A percentile compares a stretch with the other conserved stretches of the same genome.
These are phyloP conservation scores for Eragrostis curvula DNA, from an alignment of 176 grass and related monocot species.

Conservation along the genomic window DNA sequence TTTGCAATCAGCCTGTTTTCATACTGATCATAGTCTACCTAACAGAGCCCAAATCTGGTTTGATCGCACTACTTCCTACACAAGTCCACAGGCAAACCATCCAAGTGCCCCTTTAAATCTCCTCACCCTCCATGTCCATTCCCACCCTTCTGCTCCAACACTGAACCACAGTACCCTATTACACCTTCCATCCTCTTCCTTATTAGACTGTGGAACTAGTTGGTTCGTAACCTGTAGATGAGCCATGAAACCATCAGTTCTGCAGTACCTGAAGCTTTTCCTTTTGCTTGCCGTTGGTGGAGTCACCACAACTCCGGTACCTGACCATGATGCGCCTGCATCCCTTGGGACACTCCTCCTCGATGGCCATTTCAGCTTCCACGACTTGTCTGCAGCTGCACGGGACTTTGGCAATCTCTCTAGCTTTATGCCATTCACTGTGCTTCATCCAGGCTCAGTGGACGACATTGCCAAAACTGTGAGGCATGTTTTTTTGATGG, in stretches of 20 bases:
- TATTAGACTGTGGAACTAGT: slow-evolving; percentile 10
- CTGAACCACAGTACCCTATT: slow-evolving; percentile 15
- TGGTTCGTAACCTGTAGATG: slow-evolving; percentile 1
- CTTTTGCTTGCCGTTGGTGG: slow-evolving; percentile 53
- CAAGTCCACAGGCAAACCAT: slow-evolving; percentile 27
- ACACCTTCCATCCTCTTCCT: slow-evolving; percentile 40
- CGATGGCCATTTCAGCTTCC: slow-evolving; percentile 62
- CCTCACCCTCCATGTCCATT: slow-evolving; percentile 49
- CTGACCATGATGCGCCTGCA: slow-evolving; percentile 27
- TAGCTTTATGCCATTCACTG: slow-evolving; percentile 47
- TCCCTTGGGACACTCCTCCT: slow-evolving; percentile 53
- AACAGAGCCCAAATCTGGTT: slow-evolving; percentile 30
- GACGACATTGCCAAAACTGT: slow-evolving; percentile 61
- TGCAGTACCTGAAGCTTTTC: slow-evolving; percentile 55
- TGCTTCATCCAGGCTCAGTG: slow-evolving; percentile 65
- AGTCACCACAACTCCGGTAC: slow-evolving; percentile 51
- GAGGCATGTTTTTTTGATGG: slow-evolving; percentile 60
- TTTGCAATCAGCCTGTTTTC: slow-evolving; percentile 32
- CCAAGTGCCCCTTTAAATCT: slow-evolving; percentile 68
- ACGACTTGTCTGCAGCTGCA: slow-evolving; percentile 58
- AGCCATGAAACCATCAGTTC: slow-evolving; percentile 48
- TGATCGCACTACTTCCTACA: slow-evolving; percentile 42
- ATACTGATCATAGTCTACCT: slow-evolving; percentile 17
- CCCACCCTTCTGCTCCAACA: slow-evolving; percentile 37
- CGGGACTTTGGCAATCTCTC: slow-evolving; percentile 73